Evolutionary conservation across 2,329 filamentous ascomycete species (phyloP).

Genomic region (Pseudogymnoascus sp.): DNA sequence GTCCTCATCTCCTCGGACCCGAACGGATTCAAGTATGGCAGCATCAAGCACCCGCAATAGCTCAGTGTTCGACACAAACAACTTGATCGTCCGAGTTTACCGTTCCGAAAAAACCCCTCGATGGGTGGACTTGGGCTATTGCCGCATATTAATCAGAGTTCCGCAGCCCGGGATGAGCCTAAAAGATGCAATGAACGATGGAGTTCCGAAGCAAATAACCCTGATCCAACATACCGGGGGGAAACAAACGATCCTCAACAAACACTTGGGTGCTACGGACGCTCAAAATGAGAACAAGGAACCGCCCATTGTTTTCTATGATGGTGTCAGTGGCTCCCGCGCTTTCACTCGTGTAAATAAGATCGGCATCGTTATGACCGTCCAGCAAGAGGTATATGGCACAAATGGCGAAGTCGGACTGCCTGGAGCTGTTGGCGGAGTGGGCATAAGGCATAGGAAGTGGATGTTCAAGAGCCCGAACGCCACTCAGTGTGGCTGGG

Average conservation of each 20-base stretch:
- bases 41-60: slow-evolving; percentile 33
- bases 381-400: slow-evolving; percentile 24
- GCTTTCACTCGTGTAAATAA: slow-evolving; percentile 20
- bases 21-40: slow-evolving; percentile 19
- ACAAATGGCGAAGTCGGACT: slow-evolving; percentile 22
- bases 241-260: slow-evolving; percentile 29
- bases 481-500: slow-evolving; percentile 22
- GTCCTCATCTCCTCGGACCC: slow-evolving; percentile 20
- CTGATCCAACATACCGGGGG: slow-evolving; percentile 58
- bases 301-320: slow-evolving; percentile 57
- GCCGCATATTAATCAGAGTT: slow-evolving; percentile 70
- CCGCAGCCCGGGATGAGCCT: slow-evolving; percentile 56
- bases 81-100: slow-evolving; percentile 82
- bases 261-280: neutral
- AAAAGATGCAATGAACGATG: slow-evolving; percentile 52
- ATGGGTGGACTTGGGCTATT: slow-evolving; percentile 88
- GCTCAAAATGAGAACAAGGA: slow-evolving; percentile 20
- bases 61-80: slow-evolving; percentile 59
- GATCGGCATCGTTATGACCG: slow-evolving; percentile 20
- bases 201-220: slow-evolving; percentile 76
- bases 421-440: slow-evolving; percentile 35
- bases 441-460: slow-evolving; percentile 75
- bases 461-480: slow-evolving; percentile 67
- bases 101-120: slow-evolving; percentile 66
- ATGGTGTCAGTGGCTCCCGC: slow-evolving; percentile 62